A percentile compares a stretch with the other conserved stretches of the same genome.
Evolutionary conservation across 2,329 filamentous ascomycete species (phyloP).

Genomic region (Chaetomiaceae sp.): DNA sequence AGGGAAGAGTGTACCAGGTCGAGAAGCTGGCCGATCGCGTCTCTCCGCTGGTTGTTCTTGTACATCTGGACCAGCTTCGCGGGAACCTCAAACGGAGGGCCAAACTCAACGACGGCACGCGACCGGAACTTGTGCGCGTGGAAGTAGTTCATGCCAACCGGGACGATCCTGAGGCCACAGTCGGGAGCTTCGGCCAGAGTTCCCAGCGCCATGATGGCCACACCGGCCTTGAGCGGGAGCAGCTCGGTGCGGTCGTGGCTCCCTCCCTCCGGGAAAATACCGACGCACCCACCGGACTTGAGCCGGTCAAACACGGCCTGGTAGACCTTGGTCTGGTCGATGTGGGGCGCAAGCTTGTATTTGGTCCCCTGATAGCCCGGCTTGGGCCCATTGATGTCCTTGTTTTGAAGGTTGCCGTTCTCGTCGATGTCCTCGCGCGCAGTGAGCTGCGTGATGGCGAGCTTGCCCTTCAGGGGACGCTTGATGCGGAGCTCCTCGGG

Average conservation of each 20-base stretch:
- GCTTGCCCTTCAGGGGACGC: constrained; percentile 74
- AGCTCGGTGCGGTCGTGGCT: constrained; percentile 92
- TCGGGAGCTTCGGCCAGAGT: constrained; percentile 79
- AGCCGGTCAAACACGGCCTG: constrained; percentile 85
- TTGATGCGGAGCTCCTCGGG: constrained; percentile 80
- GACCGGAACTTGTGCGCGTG: constrained; percentile 98
- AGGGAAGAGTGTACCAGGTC: constrained; percentile 83
- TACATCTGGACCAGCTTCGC: constrained; percentile 80
- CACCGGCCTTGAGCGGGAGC: constrained; percentile 88
- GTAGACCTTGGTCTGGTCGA: constrained; percentile 91
- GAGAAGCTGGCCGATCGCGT: constrained; percentile 79
- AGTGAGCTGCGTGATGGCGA: constrained; percentile 75
- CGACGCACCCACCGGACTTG: constrained; percentile 78
- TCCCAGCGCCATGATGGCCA: constrained; percentile 96
- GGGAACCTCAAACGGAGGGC: constrained; percentile 80
- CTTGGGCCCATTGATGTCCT: constrained; percentile 47
- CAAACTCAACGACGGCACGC: constrained; percentile 92
- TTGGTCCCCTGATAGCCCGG: constrained; percentile 70
- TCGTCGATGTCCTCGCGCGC: constrained; percentile 68
- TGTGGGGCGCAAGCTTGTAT: constrained; percentile 86
- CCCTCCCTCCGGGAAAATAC: constrained; percentile 95
- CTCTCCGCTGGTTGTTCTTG: constrained; percentile 73
- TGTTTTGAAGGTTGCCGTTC: constrained; percentile 58
- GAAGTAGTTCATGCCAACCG: constrained; percentile 99
- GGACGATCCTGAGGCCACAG: constrained; percentile 89